Conservation (phyloP, 2,329 filamentous ascomycete species). For the Xenosphaeropsis pyriputrescens region DNA sequence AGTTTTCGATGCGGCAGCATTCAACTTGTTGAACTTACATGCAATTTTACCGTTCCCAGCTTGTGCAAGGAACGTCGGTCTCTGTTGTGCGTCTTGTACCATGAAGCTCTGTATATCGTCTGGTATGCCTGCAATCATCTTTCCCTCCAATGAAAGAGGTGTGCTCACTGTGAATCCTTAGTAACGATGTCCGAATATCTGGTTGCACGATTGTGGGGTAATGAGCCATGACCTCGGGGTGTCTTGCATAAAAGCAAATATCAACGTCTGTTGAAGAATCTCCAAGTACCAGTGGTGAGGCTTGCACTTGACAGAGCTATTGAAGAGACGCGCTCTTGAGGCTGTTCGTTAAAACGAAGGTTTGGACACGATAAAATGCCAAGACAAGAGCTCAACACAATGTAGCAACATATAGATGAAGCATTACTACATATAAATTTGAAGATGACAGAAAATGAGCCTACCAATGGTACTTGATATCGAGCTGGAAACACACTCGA, state of each 20-base stretch:
- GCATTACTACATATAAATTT: background rate
- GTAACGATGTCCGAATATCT: background rate
- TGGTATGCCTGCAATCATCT: background rate
- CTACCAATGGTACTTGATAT: conserved; percentile 33
- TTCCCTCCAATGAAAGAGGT: background rate
- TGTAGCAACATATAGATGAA: conserved; percentile 1
- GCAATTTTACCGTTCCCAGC: background rate
- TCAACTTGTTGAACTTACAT: background rate
- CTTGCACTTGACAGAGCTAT: too few species aligned
- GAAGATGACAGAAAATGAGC: conserved; percentile 12
- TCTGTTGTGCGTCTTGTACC: too few species aligned
- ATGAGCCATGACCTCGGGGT: background rate
- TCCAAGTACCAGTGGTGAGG: too few species aligned
- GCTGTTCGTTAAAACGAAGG: too few species aligned
- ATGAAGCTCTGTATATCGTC: too few species aligned
- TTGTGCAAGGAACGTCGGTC: background rate
- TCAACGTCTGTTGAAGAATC: too few species aligned
- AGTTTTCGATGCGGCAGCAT: background rate
- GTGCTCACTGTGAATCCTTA: background rate
- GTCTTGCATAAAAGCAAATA: background rate
- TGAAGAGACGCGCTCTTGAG: too few species aligned
- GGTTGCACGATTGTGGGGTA: background rate
- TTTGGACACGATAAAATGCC: too few species aligned
- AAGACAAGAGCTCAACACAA: too few species aligned
- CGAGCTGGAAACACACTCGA: conserved; percentile 21